These are phyloP conservation scores for Eucalyptus lansdowneana DNA, from an alignment of 345 rosid genomes.

Conservation along the genomic window DNA sequence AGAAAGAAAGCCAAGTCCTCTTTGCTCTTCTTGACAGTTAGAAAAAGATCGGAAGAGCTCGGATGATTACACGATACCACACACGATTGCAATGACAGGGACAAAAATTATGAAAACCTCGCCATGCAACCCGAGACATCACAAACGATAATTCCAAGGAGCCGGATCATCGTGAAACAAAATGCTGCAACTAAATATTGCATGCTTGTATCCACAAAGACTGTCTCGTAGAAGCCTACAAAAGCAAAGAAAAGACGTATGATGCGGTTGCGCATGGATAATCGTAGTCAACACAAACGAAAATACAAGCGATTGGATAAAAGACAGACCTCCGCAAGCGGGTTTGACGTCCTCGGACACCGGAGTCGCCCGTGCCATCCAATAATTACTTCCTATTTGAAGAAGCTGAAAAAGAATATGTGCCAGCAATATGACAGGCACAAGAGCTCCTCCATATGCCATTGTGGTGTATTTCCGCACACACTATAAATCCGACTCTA, in stretches of 20 bases:
- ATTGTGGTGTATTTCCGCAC: slow-evolving; percentile 55
- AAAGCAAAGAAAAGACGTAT: not conserved
- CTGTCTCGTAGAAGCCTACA: slow-evolving; percentile 85
- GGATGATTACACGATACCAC: slow-evolving; percentile 64
- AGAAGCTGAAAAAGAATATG: slow-evolving; percentile 44
- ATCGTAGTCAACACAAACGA: not conserved
- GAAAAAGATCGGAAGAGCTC: not conserved
- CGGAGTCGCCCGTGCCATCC: slow-evolving; percentile 78
- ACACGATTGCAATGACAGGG: slow-evolving; percentile 49
- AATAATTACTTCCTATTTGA: slow-evolving; percentile 61
- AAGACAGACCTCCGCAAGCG: not conserved
- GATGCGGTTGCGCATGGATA: not conserved
- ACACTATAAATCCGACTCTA: slow-evolving; percentile 56
- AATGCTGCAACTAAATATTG: slow-evolving; percentile 27
- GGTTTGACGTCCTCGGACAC: slow-evolving; percentile 37
- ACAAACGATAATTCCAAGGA: slow-evolving; percentile 56
- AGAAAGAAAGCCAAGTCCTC: not conserved
- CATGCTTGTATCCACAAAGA: slow-evolving; percentile 44
- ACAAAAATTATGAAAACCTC: slow-evolving; percentile 62
- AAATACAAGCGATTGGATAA: not conserved
- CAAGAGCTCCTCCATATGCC: slow-evolving; percentile 55
- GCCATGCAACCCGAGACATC: slow-evolving; percentile 85
- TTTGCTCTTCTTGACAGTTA: not conserved
- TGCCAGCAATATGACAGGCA: slow-evolving; percentile 44
- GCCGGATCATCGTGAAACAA: slow-evolving; percentile 41